Evolutionary conservation across 371 early-diverging fungal species (phyloP).

Genomic region (Apophysomyces elegans): DNA sequence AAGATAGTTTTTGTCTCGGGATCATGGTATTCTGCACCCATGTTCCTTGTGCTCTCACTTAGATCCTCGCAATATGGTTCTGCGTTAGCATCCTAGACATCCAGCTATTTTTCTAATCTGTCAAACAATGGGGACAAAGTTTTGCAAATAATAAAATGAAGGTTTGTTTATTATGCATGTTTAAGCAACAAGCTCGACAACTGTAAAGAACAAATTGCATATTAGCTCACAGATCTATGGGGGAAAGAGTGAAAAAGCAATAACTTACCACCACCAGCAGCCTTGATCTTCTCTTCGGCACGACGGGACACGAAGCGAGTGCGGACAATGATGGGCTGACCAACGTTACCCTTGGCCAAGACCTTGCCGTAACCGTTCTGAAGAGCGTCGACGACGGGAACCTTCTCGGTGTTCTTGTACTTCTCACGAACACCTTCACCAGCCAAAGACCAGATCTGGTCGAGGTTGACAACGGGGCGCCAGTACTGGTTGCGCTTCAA

Average conservation of each 20-base stretch:
- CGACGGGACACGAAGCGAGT: slow-evolving; percentile 92
- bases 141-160: not conserved
- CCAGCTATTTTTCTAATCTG: too few species aligned
- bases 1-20: not conserved
- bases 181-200: slow-evolving; percentile 60
- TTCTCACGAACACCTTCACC: slow-evolving; percentile 89
- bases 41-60: not conserved
- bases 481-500: slow-evolving; percentile 91
- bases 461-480: slow-evolving; percentile 91
- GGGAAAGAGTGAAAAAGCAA: not conserved
- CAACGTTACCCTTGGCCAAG: slow-evolving; percentile 93
- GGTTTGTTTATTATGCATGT: slow-evolving; percentile 19
- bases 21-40: not conserved
- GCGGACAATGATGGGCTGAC: slow-evolving; percentile 98
- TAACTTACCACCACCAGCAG: slow-evolving; percentile 88
- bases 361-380: slow-evolving; percentile 97
- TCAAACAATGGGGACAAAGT: not conserved
- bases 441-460: slow-evolving; percentile 95
- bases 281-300: slow-evolving; percentile 99
- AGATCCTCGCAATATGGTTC: too few species aligned
- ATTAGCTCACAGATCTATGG: not conserved
- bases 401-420: slow-evolving; percentile 88
- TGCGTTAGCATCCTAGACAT: too few species aligned
- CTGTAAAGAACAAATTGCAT: slow-evolving; percentile 14
- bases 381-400: slow-evolving; percentile 94